Percentiles rank a stretch among this genome's conserved stretches.
phyloP scores from a whole-genome alignment of 2,329 filamentous ascomycete species.

The Trichophyton schoenleinii region DNA sequence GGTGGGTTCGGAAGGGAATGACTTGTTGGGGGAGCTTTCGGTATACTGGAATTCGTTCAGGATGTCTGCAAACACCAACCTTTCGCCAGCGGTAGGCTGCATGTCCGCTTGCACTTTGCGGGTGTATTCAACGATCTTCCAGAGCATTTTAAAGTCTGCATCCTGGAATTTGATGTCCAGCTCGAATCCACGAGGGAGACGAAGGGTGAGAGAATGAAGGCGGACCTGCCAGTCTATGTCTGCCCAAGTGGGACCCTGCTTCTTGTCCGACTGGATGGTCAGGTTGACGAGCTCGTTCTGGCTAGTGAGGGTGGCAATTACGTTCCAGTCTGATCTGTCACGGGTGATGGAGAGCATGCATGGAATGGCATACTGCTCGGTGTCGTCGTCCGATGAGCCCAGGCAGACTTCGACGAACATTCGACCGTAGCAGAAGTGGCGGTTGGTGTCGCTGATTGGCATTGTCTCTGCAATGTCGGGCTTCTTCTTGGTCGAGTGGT shows the following conservation, averaged over 20 bases:
- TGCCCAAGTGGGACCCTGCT: conserved; percentile 61
- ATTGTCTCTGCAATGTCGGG: conserved; percentile 51
- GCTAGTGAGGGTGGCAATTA: conserved; percentile 63
- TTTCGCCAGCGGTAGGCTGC: conserved; percentile 56
- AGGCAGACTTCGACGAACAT: conserved; percentile 63
- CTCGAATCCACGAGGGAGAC: conserved; percentile 62
- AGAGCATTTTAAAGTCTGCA: conserved; percentile 64
- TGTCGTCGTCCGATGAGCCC: conserved; percentile 57
- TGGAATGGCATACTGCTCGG: conserved; percentile 55
- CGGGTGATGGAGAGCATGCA: conserved; percentile 67
- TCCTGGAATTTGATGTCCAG: conserved; percentile 59
- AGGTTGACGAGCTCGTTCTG: conserved; percentile 69
- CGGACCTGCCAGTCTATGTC: conserved; percentile 69
- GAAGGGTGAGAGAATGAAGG: conserved; percentile 52
- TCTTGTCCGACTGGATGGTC: conserved; percentile 55
- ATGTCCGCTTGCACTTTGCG: conserved; percentile 61
- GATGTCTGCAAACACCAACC: conserved; percentile 53
- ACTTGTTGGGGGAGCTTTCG: conserved; percentile 56
- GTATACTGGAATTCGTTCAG: conserved; percentile 70
- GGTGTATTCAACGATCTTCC: conserved; percentile 76
- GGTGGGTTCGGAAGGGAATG: conserved; percentile 64
- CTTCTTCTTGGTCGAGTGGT: conserved; percentile 34
- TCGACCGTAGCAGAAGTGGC: conserved; percentile 66
- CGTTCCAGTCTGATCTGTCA: conserved; percentile 53
- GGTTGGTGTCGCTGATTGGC: conserved; percentile 61